Evolutionary conservation across 2,329 filamentous ascomycete species (phyloP), one percentile per base, ranked within the genome.

Genomic region (Aspergillus sp.): DNA sequence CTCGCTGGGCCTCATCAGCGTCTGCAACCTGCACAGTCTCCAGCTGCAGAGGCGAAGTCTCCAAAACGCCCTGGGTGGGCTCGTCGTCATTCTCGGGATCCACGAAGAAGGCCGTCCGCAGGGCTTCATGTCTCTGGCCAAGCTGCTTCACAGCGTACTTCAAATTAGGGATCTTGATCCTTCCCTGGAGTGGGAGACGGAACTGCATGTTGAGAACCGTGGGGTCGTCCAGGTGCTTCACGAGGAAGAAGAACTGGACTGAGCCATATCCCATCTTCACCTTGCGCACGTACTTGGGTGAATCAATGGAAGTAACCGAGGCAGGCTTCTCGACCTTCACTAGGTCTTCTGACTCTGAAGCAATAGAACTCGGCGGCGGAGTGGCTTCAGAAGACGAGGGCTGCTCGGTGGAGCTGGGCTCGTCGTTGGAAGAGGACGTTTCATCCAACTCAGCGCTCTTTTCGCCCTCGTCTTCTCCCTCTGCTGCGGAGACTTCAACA

Each of bases 51-150:
- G 55, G 53, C 2, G 70, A 69, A 12, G 4, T 47, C 27, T 47
- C 33, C n/a, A 54, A 19, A 4, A 54, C 55, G 62, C 8, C 55
- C 21, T 37, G 70, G 19, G 19, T 75, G 52, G 4, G 65, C 63
- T 58, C 73, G 66, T 33, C 56, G 39, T 49, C 19, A 53, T 45
- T 19, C n/a, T 46, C 43, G 21, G 12, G 0, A 8, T 43, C n/a
- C 7, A 43, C 40, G 24, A 66, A 61, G 47, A 68, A 70, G 33
- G 57, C 55, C 2, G 70, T 73, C 2, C 71, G 60, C 1, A 71
- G 59, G 11, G 65, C 50, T 49, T 73, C 70, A 51, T 73, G 70
- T 7, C 41, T 9, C 9, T 45, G 21, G 14, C 41, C 21, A 24
- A 45, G 19, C 7, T 19, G 41, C 12, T 45, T 9, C 21, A 45